Conservation (phyloP, 1,139 yeast genomes). For the Blastobotrys petasosporus region DNA sequence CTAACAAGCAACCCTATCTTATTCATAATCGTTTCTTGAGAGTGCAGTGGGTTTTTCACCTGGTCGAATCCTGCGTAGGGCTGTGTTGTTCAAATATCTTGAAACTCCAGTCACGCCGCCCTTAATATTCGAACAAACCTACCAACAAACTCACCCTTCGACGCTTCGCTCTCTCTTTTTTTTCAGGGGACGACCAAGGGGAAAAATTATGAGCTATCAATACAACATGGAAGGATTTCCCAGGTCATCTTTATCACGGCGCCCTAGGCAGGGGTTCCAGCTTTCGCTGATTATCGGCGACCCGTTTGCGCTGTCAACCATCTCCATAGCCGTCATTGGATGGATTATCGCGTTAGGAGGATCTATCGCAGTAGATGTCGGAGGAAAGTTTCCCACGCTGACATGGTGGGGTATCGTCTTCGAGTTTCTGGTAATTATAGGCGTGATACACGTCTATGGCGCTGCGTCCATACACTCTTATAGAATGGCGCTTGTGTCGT, state of each 20-base stretch:
- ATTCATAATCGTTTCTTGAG: too few relatives aligned
- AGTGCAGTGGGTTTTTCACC: too few relatives aligned
- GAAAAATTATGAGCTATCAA: neutral
- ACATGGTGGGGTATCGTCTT: constrained; percentile 98
- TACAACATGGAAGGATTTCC: constrained; percentile 9
- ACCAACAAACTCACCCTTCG: too few relatives aligned
- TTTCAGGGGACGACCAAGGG: too few relatives aligned
- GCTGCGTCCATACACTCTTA: constrained; percentile 68
- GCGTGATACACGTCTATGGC: constrained; percentile 56
- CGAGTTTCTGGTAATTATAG: constrained; percentile 54
- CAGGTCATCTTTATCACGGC: constrained; percentile 3
- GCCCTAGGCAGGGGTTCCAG: constrained; percentile 14
- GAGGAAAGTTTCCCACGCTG: constrained; percentile 60
- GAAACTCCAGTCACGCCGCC: too few relatives aligned
- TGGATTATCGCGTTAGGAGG: constrained; percentile 91
- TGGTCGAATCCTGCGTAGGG: too few relatives aligned
- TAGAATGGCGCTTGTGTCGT: constrained; percentile 52
- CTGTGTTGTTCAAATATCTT: too few relatives aligned
- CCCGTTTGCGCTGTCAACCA: constrained; percentile 37
- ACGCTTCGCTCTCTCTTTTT: neutral
- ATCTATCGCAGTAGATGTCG: constrained; percentile 46
- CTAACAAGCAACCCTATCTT: neutral
- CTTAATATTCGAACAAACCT: too few relatives aligned
- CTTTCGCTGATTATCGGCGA: constrained; percentile 32
- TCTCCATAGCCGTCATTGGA: constrained; percentile 35